These are phyloP conservation scores for Emericellopsis atlantica DNA, from an alignment of 2,329 filamentous ascomycete species.

Conservation along the genomic window DNA sequence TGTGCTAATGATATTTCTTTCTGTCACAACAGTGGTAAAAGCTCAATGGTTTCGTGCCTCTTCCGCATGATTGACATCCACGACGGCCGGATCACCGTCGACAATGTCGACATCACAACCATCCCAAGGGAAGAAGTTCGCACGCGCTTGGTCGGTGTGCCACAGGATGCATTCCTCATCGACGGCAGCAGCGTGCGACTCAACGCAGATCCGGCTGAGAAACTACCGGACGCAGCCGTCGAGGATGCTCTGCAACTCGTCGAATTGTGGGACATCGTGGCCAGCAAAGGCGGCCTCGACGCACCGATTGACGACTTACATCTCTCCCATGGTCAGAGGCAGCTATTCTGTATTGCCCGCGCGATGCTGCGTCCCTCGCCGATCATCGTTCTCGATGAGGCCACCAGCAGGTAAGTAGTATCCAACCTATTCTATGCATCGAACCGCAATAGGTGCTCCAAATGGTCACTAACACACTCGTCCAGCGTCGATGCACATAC, in stretches of 20 bases:
- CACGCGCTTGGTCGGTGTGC: slow-evolving; percentile 24
- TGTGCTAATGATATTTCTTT: background rate
- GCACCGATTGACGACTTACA: slow-evolving; percentile 15
- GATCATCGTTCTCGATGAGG: slow-evolving; percentile 27
- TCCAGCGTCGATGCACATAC: slow-evolving; percentile 24
- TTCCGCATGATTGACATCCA: slow-evolving; percentile 24
- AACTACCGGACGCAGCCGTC: slow-evolving; percentile 24
- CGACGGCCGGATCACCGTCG: slow-evolving; percentile 28
- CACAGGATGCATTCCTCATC: slow-evolving; percentile 38
- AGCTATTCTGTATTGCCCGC: slow-evolving; percentile 33
- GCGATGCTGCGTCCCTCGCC: slow-evolving; percentile 24
- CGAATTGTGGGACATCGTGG: slow-evolving; percentile 27
- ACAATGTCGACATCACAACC: slow-evolving; percentile 23
- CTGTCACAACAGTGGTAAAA: slow-evolving; percentile 28
- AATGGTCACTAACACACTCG: background rate
- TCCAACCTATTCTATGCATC: background rate
- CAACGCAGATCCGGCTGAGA: slow-evolving; percentile 31
- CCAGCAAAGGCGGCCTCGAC: slow-evolving; percentile 22
- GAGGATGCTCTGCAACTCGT: slow-evolving; percentile 29
- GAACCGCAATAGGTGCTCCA: no score
- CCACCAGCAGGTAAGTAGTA: slow-evolving; percentile 21
- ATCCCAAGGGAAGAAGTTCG: slow-evolving; percentile 13
- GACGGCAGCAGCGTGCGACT: slow-evolving; percentile 27
- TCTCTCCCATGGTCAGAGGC: slow-evolving; percentile 32
- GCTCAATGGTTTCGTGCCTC: slow-evolving; percentile 14